Evolutionary conservation across 1,284 basidiomycete genomes (phyloP), one percentile per base, ranked within the genome.

Genomic region (Irpex sp.): DNA sequence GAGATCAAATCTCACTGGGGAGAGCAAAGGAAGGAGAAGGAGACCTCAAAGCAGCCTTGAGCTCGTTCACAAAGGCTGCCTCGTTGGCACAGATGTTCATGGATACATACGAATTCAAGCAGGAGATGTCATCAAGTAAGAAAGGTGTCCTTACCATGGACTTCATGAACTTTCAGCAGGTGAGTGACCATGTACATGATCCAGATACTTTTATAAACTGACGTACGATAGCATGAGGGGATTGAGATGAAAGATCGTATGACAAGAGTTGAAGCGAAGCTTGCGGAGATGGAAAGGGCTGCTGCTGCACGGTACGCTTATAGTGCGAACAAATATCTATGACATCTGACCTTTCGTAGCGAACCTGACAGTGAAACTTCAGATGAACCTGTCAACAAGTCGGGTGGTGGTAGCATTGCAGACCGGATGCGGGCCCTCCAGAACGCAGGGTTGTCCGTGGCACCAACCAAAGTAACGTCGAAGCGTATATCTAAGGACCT

Each of bases 401-500:
- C 81, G 1, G 81, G 81, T n/a, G 54, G 54, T 36, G 81, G 77
- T 5, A 85, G 82, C 58, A 89, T 92, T 64, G 87, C 87, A 51
- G 91, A 91, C 76, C 85, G 90, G 59, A 79, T 91, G 71, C 83
- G 81, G 66, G 83, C 87, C n/a, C 75, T 92, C n/a, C 82, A 87
- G 71, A 83, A 82, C 66, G 85, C 83, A 59, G 90, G 90, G 4
- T 71, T 92, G 58, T 76, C 79, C 2, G 79, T 86, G 26, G 76
- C 79, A 34, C 71, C 75, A 1, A 71, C 67, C 9, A 58, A 38
- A 15, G 58, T 61, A 57, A 78, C 81, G 19, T 76, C 81, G 5
- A 89, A 88, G 70, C 81, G 82, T 15, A 70, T 81, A 38, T 84
- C 85, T 19, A 83, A 81, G 61, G 84, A 85, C 65, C 64, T 79